Evolutionary conservation across 129 eudicot genomes (phyloP).

Genomic region (Arctium minus): DNA sequence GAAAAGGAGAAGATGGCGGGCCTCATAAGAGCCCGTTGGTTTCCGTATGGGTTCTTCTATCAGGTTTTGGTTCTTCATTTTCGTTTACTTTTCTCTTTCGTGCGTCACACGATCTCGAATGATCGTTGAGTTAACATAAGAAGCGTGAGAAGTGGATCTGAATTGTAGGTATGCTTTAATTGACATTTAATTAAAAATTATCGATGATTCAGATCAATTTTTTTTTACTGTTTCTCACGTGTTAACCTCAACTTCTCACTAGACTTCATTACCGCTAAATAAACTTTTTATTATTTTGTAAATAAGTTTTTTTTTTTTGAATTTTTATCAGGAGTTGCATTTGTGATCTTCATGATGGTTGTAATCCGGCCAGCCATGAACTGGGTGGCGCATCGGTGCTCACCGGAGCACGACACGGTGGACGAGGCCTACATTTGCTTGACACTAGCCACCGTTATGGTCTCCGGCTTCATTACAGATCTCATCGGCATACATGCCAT

Average conservation of each 20-base stretch:
- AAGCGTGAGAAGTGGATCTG: too few relatives aligned
- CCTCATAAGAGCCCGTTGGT: slow-evolving; percentile 62
- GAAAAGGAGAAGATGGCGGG: slow-evolving; percentile 51
- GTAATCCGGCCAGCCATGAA: slow-evolving; percentile 61
- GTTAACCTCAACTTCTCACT: too few relatives aligned
- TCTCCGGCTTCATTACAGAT: slow-evolving; percentile 77
- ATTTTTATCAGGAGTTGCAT: slow-evolving; percentile 42
- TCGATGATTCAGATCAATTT: too few relatives aligned
- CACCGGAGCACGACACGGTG: slow-evolving; percentile 52
- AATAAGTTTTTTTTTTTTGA: not conserved
- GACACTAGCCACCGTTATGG: slow-evolving; percentile 70
- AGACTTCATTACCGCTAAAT: not conserved
- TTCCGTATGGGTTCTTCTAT: slow-evolving; percentile 77
- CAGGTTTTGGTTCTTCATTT: slow-evolving; percentile 28
- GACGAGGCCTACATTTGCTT: slow-evolving; percentile 68
- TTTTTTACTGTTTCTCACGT: too few relatives aligned
- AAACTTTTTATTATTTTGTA: not conserved
- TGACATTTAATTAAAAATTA: too few relatives aligned
- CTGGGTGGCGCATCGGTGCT: slow-evolving; percentile 55
- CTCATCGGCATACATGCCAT: slow-evolving; percentile 78
- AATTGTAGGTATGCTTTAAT: too few relatives aligned
- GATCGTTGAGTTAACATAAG: too few relatives aligned
- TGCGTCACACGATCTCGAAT: slow-evolving; percentile 1
- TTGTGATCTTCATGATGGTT: slow-evolving; percentile 65
- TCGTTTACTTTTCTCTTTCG: not conserved